These are phyloP conservation scores for Saccharum spontaneum DNA, from an alignment of 176 grass and related monocot species.

Conservation along the genomic window DNA sequence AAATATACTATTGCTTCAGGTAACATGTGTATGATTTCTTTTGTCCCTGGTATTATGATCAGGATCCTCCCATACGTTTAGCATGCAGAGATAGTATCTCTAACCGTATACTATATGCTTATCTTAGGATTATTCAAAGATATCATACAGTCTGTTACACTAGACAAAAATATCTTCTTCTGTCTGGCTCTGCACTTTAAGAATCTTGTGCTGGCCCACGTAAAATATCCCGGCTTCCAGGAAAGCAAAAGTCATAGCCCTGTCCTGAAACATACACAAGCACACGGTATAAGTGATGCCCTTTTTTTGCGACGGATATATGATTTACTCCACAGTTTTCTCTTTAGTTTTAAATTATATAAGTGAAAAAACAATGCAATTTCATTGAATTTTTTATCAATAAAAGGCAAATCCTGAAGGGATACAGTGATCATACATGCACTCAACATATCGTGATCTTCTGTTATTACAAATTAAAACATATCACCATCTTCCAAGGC, in stretches of 20 bases:
- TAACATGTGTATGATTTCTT: slow-evolving; percentile 37
- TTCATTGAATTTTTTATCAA: neutral
- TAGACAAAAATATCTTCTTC: slow-evolving; percentile 39
- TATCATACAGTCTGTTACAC: slow-evolving; percentile 9
- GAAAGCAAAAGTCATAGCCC: neutral
- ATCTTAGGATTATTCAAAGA: slow-evolving; percentile 31
- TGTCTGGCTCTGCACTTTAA: neutral
- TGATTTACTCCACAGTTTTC: neutral
- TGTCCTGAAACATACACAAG: neutral
- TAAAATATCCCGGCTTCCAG: neutral
- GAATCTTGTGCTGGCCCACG: slow-evolving; percentile 7
- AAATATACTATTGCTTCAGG: neutral
- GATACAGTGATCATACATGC: neutral
- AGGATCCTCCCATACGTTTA: slow-evolving; percentile 32
- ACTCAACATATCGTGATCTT: slow-evolving; percentile 12
- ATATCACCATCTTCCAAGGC: neutral
- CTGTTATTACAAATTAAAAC: neutral
- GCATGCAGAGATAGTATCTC: slow-evolving; percentile 8
- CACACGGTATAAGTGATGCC: too few species aligned
- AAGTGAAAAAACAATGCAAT: neutral
- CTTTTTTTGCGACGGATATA: neutral
- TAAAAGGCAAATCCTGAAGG: neutral
- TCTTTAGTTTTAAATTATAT: neutral
- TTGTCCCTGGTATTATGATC: slow-evolving; percentile 11
- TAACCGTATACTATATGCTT: slow-evolving; percentile 22